Base-by-base conservation (phyloP, 345 rosid species). In the Aurinia saxatilis region DNA sequence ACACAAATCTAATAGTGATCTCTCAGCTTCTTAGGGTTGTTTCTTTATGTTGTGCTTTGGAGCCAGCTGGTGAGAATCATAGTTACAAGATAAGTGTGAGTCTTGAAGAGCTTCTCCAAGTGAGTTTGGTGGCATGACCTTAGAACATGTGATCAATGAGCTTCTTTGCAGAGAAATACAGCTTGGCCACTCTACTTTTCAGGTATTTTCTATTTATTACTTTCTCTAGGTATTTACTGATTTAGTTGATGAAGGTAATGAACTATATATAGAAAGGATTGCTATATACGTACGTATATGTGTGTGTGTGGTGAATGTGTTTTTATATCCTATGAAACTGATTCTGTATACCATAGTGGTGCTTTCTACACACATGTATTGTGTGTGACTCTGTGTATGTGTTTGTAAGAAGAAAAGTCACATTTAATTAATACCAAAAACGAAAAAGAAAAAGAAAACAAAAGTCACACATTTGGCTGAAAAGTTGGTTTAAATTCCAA, bases 101-200 rank as follows among this genome's bases (percentile, higher is more conserved):
- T 56, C 39, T 52, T 61, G 60, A 64, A 48, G 60, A 52, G 50
- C 34, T 68, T 58, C 55, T 65, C 67, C 75, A 75, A 74, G 73
- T 77, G 76, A 71, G 59, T 63, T 64, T 64, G 57, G 56, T 73
- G 73, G 83, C 47, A 72, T 73, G 79, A 75, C 63, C 57, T 29
- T 61, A 30, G 63, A 63, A 49, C 57, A 72, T 69, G 70, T 60
- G 79, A 67, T 83, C 84, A 70, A 75, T 84, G 90, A 81, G 66
- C 78, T 66, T 76, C 76, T 19, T 60, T 12, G 48, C 42, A 72
- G 70, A 71, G 36, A 65, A 56, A 46, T 57, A 64, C 76, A 65
- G 72, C 74, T 79, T 41, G 61, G 52, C 35, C 72, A 42, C 70
- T 56, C 64, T 46, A 47, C 61, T 29, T 75, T 72, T 59, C 87